Base-by-base conservation (phyloP, 345 rosid species). In the Mallotus nudiflorus region DNA sequence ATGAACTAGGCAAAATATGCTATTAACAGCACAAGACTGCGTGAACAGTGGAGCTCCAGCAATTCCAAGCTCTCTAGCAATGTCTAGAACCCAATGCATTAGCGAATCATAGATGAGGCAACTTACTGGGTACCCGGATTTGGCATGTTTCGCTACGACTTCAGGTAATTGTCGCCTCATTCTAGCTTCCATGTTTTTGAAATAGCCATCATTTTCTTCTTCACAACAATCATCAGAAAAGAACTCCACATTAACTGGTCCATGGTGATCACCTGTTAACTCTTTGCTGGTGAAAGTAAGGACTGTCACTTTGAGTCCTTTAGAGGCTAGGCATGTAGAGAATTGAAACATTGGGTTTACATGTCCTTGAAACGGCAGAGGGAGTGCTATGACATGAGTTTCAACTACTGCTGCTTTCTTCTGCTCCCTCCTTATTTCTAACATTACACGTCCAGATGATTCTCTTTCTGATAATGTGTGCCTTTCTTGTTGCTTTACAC, bases 271-370 rank as follows among this genome's bases (percentile, higher is more conserved):
- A 2, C 37, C 37, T 33, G 6, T 18, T 33, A 35, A 1, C 4
- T 12, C 14, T 11, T 8, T 24, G 37, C 1, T 3, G 0, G 33
- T 49, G 73, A 61, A 29, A 19, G 24, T 22, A 3, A 50, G n/a
- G 3, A 70, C 48, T 1, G 67, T 60, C 2, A 37, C 67, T 13
- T 37, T 51, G 66, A 50, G 4, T 10, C 67, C 73, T 70, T 61
- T 50, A 9, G 67, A 61, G 51, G 35, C 60, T 2, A 70, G 25
- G 24, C 61, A 40, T 15, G 39, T 62, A 15, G 44, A 61, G 29
- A 70, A 62, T 19, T 61, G 60, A 7, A 70, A 25, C 74, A 70
- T 50, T 0, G 74, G 67, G 37, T 62, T 70, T 1, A 70, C 24
- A 51, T 50, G 61, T 13, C 61, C 65, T 37, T 70, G 73, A 19